Base-by-base conservation (phyloP, 2,329 filamentous ascomycete species). In the Fusarium mexicanum region DNA sequence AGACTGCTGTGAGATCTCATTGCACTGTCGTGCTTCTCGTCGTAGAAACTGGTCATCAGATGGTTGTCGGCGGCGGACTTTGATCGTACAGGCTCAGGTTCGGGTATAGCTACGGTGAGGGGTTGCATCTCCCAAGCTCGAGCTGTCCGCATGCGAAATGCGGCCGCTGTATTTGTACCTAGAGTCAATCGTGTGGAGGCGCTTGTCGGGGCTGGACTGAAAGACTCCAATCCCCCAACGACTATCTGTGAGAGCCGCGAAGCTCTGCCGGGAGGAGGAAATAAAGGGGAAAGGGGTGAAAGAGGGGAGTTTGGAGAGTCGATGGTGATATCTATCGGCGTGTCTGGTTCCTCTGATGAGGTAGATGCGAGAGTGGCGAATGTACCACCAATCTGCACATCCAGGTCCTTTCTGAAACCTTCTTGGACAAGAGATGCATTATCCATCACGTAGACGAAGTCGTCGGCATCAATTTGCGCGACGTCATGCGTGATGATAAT, bases 401-500 rank as follows among this genome's bases (percentile, higher is more conserved):
- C 86, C 10, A 96, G 80, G 5, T 89, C 84, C 48, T 84, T 84
- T 31, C 89, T 87, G 68, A 89, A 88, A 0, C 95, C 96, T 75
- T 93, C 86, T 76, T 95, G 90, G 0, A 92, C 87, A 1, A 98
- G 85, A 1, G 79, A 80, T 0, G 93, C 92, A 17, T 90, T 83
- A 38, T 96, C 92, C 79, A 98, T 84, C 17, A 98, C 88, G 74
- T 95, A 97, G 1, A 97, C 88, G 71, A 92, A 95, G 72, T 98
- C 95, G 1, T 91, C 81, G 0, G 90, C 84, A 9, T 84, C 81
- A 16, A 98, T 96, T 74, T 96, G 93, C 0, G 90, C 88, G 38
- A 96, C 88, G 73, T 98, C 94, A 78, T 98, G 96, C 0, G 96
- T 98, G 76, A 98, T 96, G 74, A 98, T 90, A 59, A 98, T 93